These are phyloP conservation scores for Magnaporthiopsis rhizophila DNA, from an alignment of 2,329 filamentous ascomycete genomes.

Conservation along the genomic window DNA sequence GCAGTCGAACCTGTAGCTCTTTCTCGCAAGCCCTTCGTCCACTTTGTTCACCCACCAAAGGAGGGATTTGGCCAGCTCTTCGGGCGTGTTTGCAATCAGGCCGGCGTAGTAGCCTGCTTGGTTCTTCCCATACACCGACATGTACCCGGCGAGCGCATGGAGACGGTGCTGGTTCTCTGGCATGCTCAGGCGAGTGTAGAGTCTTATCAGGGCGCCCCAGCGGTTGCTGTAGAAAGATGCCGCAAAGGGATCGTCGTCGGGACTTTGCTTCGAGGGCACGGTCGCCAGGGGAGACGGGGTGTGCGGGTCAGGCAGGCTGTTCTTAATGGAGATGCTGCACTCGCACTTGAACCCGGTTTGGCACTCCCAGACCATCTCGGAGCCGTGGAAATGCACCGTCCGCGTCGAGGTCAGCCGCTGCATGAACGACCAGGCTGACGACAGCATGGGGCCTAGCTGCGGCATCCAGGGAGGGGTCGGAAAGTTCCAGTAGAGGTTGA, in stretches of 20 bases:
- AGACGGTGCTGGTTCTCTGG: not conserved
- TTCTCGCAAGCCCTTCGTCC: too few species aligned
- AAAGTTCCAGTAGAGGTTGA: not conserved
- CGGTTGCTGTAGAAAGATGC: not conserved
- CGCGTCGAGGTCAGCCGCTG: conserved; percentile 4
- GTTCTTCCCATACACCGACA: not conserved
- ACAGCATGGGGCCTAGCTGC: conserved; percentile 1
- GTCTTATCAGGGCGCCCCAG: not conserved
- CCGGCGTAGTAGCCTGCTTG: not conserved
- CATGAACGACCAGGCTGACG: conserved; percentile 2
- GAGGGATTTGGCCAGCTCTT: not conserved
- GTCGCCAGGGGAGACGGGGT: not conserved
- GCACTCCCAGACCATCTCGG: conserved; percentile 6
- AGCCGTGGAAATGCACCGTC: conserved; percentile 3
- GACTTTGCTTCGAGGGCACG: not conserved
- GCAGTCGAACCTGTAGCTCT: not conserved
- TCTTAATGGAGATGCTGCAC: conserved; percentile 1
- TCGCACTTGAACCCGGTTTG: conserved; percentile 1
- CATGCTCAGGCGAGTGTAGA: not conserved
- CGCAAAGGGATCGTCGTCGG: not conserved
- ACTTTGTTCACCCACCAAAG: not conserved
- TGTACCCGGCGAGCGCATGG: conserved; percentile 3
- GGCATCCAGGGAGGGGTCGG: not conserved
- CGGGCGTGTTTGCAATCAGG: not conserved
- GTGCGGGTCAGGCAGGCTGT: not conserved